phyloP scores from a whole-genome alignment of 2,329 filamentous ascomycete genomes.

The Penicillium paneum region DNA sequence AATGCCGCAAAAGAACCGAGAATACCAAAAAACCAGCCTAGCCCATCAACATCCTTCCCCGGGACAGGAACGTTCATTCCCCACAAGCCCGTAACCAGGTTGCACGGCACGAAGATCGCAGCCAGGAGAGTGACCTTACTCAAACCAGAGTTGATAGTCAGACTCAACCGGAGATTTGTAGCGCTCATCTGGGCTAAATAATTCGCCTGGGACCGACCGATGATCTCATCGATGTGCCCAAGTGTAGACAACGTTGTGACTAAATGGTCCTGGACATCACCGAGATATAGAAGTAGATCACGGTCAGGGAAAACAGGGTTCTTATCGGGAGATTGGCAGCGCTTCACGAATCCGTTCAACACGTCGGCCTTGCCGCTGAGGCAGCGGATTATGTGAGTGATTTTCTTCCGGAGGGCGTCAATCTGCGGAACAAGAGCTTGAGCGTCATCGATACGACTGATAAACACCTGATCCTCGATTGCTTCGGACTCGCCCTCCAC shows the following conservation, averaged over 20 bases:
- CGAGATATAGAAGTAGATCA: slow-evolving; percentile 91
- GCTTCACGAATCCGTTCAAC: slow-evolving; percentile 92
- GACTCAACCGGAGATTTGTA: slow-evolving; percentile 82
- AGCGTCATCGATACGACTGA: slow-evolving; percentile 83
- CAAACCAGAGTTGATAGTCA: slow-evolving; percentile 77
- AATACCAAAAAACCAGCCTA: slow-evolving; percentile 50
- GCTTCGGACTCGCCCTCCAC: slow-evolving; percentile 82
- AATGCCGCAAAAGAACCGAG: slow-evolving; percentile 43
- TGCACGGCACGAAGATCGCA: slow-evolving; percentile 88
- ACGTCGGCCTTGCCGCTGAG: slow-evolving; percentile 94
- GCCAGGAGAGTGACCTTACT: slow-evolving; percentile 93
- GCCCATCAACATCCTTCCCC: slow-evolving; percentile 31
- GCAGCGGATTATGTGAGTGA: slow-evolving; percentile 83
- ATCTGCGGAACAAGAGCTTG: slow-evolving; percentile 79
- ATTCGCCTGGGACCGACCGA: slow-evolving; percentile 86
- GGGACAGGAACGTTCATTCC: slow-evolving; percentile 52
- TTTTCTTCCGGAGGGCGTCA: slow-evolving; percentile 84
- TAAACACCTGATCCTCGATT: slow-evolving; percentile 94
- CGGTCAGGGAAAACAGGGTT: slow-evolving; percentile 89
- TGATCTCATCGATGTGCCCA: slow-evolving; percentile 92
- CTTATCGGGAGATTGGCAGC: slow-evolving; percentile 77
- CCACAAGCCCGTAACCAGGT: slow-evolving; percentile 68
- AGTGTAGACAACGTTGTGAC: slow-evolving; percentile 96
- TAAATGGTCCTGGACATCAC: slow-evolving; percentile 97
- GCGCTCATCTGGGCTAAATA: slow-evolving; percentile 92